These are phyloP conservation scores for Emydomyces testavorans DNA, from an alignment of 2,329 filamentous ascomycete species.

Conservation along the genomic window DNA sequence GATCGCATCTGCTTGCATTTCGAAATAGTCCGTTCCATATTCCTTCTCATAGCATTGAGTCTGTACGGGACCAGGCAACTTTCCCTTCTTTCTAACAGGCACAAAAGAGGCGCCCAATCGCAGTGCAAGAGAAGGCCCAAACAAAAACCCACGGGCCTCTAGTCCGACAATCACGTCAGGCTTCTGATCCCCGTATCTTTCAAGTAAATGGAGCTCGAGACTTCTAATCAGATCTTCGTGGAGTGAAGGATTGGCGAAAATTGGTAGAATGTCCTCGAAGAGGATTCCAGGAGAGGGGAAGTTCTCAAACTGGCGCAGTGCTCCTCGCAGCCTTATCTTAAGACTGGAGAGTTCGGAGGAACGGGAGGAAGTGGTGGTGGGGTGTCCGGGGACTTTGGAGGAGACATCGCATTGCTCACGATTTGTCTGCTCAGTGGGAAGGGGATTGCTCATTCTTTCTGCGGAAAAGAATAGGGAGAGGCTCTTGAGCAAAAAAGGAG, in stretches of 20 bases:
- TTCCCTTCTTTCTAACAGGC: conserved; percentile 87
- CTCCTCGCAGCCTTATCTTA: conserved; percentile 55
- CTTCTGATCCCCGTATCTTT: conserved; percentile 49
- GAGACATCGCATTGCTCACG: conserved; percentile 26
- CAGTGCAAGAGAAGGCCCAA: conserved; percentile 80
- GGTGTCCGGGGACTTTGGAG: conserved; percentile 33
- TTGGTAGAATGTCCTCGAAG: conserved; percentile 95
- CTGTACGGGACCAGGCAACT: conserved; percentile 79
- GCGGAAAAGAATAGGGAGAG: conserved; percentile 18
- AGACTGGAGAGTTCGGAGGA: conserved; percentile 49
- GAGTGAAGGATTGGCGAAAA: conserved; percentile 66
- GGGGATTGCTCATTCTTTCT: conserved; percentile 32
- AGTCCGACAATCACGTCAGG: conserved; percentile 89
- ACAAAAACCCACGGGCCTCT: conserved; percentile 89
- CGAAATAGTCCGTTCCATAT: conserved; percentile 88
- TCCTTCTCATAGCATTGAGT: conserved; percentile 88
- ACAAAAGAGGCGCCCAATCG: conserved; percentile 76
- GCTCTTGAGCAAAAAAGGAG: conserved; percentile 20
- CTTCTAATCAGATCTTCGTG: conserved; percentile 71
- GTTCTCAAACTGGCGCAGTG: conserved; percentile 77
- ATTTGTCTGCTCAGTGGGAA: conserved; percentile 21
- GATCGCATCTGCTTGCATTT: conserved; percentile 83
- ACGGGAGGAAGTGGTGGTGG: conserved; percentile 38
- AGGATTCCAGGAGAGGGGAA: conserved; percentile 87
- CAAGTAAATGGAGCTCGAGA: conserved; percentile 68